Evolutionary conservation across 805 yeast species (phyloP), one percentile per base, ranked within the genome.

Genomic region (Brettanomyces custersianus): DNA sequence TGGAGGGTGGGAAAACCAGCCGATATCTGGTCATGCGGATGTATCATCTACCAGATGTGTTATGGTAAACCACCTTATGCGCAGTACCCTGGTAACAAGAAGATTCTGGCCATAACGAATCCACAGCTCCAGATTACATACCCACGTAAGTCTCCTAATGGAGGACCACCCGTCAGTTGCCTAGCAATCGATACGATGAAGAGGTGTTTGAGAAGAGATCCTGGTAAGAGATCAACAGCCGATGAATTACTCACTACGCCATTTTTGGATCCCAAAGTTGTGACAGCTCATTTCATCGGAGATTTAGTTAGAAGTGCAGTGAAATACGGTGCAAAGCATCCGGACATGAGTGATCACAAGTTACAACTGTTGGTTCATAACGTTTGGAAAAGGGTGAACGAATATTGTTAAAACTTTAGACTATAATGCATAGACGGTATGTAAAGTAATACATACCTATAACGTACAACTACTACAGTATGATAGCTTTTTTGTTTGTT

Each of bases 11-110:
- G 97, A 1, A 80, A 79, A 48, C 95, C 97, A 0, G 82, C 96
- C 2, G 98, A 92, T 60, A 78, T 92, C 12, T 92, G 98, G 98
- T 87, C 97, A 16, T 83, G 95, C 59, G 98, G 98, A 1, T 87
- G 97, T 55, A 90, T 92, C 3, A 65, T 92, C 1, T 90, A 87
- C 58, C 97, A 92, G 56, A 86, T 92, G 95, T 72, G 88, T 7
- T 94, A 92, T 49, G 96, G 96, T 0, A 70, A 71, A 41, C 90
- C 96, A 2, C 98, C 98, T 1, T 88, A 85, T 62, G 94, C 86
- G 1, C 66, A 68, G 4, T 84, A 72, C 47, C 72, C 77, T 34
- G 92, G 94, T 1, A 74, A 80, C 39, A 84, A 82, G 49, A 63
- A 95, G 40, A 65, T 86, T 26, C 63, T 79, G 52, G 95, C 95